Evolutionary conservation across 495 filamentous ascomycete genomes (phyloP).

Genomic region (Thermothielavioides terrestris): DNA sequence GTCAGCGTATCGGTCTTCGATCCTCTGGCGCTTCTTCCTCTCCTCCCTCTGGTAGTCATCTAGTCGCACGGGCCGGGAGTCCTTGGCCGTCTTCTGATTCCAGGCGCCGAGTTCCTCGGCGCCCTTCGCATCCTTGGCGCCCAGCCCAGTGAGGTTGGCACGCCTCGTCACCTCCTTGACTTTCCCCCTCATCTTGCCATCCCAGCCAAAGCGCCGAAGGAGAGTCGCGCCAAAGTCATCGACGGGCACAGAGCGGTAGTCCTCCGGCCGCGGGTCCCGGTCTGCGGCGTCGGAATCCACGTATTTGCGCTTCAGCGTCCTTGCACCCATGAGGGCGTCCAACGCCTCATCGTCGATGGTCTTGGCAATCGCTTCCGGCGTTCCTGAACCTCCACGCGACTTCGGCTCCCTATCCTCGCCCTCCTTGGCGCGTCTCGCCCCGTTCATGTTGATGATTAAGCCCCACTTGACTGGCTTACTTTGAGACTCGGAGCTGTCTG

Average conservation of each 20-base stretch:
- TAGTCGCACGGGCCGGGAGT: slow-evolving; percentile 31
- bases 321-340: slow-evolving; percentile 61
- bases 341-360: slow-evolving; percentile 74
- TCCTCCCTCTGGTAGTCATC: slow-evolving; percentile 39
- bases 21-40: slow-evolving; percentile 31
- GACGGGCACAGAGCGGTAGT: slow-evolving; percentile 81
- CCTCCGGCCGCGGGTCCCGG: slow-evolving; percentile 64
- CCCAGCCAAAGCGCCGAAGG: slow-evolving; percentile 89
- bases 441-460: slow-evolving; percentile 33
- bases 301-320: slow-evolving; percentile 22
- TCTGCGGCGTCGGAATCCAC: slow-evolving; percentile 62
- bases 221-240: slow-evolving; percentile 89
- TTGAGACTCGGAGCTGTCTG: slow-evolving; percentile 26
- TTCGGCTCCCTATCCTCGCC: background rate
- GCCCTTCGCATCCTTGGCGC: slow-evolving; percentile 60
- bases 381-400: slow-evolving; percentile 11
- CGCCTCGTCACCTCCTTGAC: slow-evolving; percentile 48
- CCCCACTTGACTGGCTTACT: slow-evolving; percentile 37
- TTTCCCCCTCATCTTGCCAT: slow-evolving; percentile 59
- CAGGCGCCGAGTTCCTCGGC: slow-evolving; percentile 52
- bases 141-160: slow-evolving; percentile 77
- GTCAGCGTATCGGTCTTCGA: slow-evolving; percentile 31
- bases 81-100: slow-evolving; percentile 27
- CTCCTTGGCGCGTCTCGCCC: background rate
- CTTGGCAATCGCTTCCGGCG: slow-evolving; percentile 21